phyloP scores from a whole-genome alignment of 768 basidiomycete genomes.

The Kwoniella mangroviensis region DNA sequence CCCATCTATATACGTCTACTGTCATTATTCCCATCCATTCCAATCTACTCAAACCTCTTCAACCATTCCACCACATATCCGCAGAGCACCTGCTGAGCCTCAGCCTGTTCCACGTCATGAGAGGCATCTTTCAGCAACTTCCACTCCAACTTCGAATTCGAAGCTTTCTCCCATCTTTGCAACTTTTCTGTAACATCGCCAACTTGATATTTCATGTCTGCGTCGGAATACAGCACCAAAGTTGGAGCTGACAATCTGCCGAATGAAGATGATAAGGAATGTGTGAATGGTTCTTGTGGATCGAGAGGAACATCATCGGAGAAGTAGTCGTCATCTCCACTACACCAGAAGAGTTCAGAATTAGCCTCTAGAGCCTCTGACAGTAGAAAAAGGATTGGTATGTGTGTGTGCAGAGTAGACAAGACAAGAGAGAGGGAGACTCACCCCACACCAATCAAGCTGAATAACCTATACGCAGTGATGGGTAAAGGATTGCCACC shows the following conservation, averaged over 20 bases:
- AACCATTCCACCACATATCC: conserved; percentile 41
- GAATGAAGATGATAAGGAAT: conserved; percentile 53
- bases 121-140: conserved; percentile 35
- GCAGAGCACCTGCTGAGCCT: conserved; percentile 33
- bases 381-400: no score
- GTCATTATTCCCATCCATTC: not conserved
- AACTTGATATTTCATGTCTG: conserved; percentile 39
- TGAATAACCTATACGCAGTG: conserved; percentile 47
- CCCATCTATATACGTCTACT: not conserved
- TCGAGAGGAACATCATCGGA: conserved; percentile 48
- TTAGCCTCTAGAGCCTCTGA: no score
- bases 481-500: conserved; percentile 28
- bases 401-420: no score
- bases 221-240: conserved; percentile 46
- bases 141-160: conserved; percentile 27
- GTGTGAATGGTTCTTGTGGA: conserved; percentile 27
- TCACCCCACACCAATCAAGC: conserved; percentile 48
- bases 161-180: conserved; percentile 38
- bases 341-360: no score
- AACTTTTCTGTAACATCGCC: conserved; percentile 19
- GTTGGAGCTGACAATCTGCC: conserved; percentile 44
- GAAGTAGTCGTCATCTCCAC: conserved; percentile 57
- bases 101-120: conserved; percentile 44
- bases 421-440: not conserved
- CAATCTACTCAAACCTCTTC: conserved; percentile 13